phyloP scores from a whole-genome alignment of 176 grass and related monocot species.

The Hyparrhenia diplandra region DNA sequence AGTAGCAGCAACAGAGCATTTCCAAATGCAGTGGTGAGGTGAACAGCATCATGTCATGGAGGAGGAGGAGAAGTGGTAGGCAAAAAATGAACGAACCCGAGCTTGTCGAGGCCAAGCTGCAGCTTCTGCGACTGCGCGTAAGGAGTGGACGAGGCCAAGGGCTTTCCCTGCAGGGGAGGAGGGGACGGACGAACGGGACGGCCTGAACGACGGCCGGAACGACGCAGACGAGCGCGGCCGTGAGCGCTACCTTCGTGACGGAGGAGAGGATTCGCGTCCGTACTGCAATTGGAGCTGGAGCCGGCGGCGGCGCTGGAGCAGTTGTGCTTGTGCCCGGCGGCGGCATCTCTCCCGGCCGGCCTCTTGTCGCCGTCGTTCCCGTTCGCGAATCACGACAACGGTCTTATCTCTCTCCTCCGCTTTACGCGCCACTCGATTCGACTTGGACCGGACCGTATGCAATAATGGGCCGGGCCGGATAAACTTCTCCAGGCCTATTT shows the following conservation, averaged over 20 bases:
- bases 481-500: not conserved
- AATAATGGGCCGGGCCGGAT: not conserved
- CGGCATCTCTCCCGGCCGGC: not conserved
- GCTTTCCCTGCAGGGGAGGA: not conserved
- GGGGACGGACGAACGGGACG: constrained; percentile 1
- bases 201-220: not conserved
- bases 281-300: not conserved
- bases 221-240: constrained; percentile 7
- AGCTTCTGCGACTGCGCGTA: constrained; percentile 66
- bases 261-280: not conserved
- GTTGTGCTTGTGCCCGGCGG: too few species aligned
- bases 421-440: not conserved
- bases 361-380: not conserved
- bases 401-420: not conserved
- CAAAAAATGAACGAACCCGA: constrained; percentile 56
- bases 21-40: not conserved
- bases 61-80: too few species aligned
- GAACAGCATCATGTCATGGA: too few species aligned
- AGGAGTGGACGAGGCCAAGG: constrained; percentile 37
- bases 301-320: not conserved
- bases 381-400: not conserved
- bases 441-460: not conserved
- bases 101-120: constrained; percentile 73
- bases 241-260: not conserved
- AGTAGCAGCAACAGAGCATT: not conserved